Conservation (phyloP, 2,329 filamentous ascomycete genomes). For the Diaporthe sp. region DNA sequence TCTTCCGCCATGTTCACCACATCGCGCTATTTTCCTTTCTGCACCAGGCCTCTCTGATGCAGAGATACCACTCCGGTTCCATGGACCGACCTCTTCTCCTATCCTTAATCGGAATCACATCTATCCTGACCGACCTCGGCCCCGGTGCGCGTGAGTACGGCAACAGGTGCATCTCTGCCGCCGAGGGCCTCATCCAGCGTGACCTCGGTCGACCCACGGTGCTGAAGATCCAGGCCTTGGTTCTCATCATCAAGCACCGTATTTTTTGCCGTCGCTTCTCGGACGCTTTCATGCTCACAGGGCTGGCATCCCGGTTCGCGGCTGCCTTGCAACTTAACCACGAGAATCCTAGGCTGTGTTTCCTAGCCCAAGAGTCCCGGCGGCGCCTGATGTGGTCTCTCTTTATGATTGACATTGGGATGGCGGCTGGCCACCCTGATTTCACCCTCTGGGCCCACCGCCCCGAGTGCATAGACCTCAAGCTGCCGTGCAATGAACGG, state of each 20-base stretch:
- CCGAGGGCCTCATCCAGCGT: conserved; percentile 65
- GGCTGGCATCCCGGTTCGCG: conserved; percentile 61
- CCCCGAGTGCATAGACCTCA: conserved; percentile 59
- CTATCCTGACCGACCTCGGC: conserved; percentile 68
- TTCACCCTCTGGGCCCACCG: conserved; percentile 60
- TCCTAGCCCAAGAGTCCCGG: conserved; percentile 60
- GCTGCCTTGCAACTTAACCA: conserved; percentile 65
- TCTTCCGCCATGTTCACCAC: conserved; percentile 72
- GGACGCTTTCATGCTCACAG: conserved; percentile 63
- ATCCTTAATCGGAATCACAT: conserved; percentile 69
- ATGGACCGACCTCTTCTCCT: conserved; percentile 68
- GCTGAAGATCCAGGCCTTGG: conserved; percentile 65
- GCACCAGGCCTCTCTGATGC: conserved; percentile 72
- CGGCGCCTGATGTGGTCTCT: conserved; percentile 64
- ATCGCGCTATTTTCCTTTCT: conserved; percentile 72
- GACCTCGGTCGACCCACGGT: conserved; percentile 70
- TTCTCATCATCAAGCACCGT: conserved; percentile 63
- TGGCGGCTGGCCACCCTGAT: conserved; percentile 62
- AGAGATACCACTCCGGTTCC: conserved; percentile 69
- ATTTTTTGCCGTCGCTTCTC: conserved; percentile 61
- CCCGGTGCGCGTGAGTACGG: conserved; percentile 66
- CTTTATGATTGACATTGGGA: conserved; percentile 62
- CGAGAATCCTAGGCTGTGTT: conserved; percentile 61
- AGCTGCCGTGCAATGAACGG: conserved; percentile 64
- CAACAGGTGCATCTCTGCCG: conserved; percentile 67